Evolutionary conservation across 1,139 yeast genomes (phyloP).

Genomic region (Suhomyces bolitotheri): DNA sequence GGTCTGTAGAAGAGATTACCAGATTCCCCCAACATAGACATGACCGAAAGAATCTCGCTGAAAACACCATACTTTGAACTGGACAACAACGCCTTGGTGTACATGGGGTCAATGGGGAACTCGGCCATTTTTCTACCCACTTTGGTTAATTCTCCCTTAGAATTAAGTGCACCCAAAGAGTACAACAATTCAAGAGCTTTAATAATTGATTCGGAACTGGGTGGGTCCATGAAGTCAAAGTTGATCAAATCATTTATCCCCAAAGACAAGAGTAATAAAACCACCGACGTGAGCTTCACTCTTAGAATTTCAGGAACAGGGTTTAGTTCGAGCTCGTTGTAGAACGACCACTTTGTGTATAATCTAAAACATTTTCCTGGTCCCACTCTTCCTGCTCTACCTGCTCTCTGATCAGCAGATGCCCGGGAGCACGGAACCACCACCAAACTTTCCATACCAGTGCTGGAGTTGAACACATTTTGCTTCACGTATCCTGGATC

Average conservation of each 20-base stretch:
- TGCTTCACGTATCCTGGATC: slow-evolving; percentile 95
- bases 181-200: slow-evolving; percentile 79
- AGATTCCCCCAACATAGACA: slow-evolving; percentile 84
- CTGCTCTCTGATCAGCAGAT: slow-evolving; percentile 94
- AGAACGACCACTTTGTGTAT: slow-evolving; percentile 83
- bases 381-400: slow-evolving; percentile 96
- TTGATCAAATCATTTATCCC: slow-evolving; percentile 81
- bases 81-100: slow-evolving; percentile 71
- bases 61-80: slow-evolving; percentile 62
- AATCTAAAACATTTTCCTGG: slow-evolving; percentile 93
- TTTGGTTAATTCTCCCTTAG: slow-evolving; percentile 75
- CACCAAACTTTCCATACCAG: slow-evolving; percentile 88
- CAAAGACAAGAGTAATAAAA: slow-evolving; percentile 68
- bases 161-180: slow-evolving; percentile 83
- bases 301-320: slow-evolving; percentile 89
- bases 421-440: slow-evolving; percentile 90
- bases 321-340: slow-evolving; percentile 71
- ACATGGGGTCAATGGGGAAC: slow-evolving; percentile 89
- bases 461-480: slow-evolving; percentile 73
- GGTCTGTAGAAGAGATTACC: slow-evolving; percentile 71
- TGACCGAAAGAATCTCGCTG: slow-evolving; percentile 65
- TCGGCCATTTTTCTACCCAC: slow-evolving; percentile 87
- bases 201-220: slow-evolving; percentile 68
- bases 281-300: slow-evolving; percentile 75
- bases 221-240: slow-evolving; percentile 88